These are phyloP conservation scores for Usnea hakonensis DNA, from an alignment of 495 filamentous ascomycete genomes.

Conservation along the genomic window DNA sequence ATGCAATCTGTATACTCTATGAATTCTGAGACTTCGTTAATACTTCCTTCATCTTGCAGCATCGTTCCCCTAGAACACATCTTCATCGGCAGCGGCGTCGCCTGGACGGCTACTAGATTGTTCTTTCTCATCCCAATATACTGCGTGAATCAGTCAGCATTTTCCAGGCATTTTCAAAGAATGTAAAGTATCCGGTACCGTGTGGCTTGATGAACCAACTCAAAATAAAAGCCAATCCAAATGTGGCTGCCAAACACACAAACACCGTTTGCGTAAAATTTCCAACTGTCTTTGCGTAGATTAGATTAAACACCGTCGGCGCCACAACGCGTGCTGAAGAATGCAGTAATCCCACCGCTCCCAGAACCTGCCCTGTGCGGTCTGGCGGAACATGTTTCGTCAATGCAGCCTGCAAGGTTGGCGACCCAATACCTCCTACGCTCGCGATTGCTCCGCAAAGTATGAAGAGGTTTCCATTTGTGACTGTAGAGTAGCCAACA, in stretches of 20 bases:
- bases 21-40: neutral
- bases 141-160: neutral
- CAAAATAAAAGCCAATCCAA: conserved; percentile 54
- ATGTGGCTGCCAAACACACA: conserved; percentile 58
- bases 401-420: conserved; percentile 70
- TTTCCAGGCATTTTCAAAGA: neutral
- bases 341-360: conserved; percentile 80
- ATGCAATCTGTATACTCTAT: neutral
- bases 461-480: conserved; percentile 48
- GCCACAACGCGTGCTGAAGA: conserved; percentile 69
- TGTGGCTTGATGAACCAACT: conserved; percentile 65
- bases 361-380: conserved; percentile 73
- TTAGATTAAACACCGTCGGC: conserved; percentile 72
- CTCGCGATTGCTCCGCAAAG: conserved; percentile 62
- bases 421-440: conserved; percentile 75
- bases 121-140: conserved; percentile 12
- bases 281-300: conserved; percentile 75
- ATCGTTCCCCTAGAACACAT: neutral
- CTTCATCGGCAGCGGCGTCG: neutral
- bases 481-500: conserved; percentile 59
- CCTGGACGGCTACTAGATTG: too few relatives aligned
- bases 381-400: conserved; percentile 87
- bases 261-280: conserved; percentile 77
- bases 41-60: neutral
- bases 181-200: conserved; percentile 38